Percentiles rank a stretch among this genome's conserved stretches.
phyloP scores from a whole-genome alignment of 164 flowering plant species.

The Vitis rotundifolia region DNA sequence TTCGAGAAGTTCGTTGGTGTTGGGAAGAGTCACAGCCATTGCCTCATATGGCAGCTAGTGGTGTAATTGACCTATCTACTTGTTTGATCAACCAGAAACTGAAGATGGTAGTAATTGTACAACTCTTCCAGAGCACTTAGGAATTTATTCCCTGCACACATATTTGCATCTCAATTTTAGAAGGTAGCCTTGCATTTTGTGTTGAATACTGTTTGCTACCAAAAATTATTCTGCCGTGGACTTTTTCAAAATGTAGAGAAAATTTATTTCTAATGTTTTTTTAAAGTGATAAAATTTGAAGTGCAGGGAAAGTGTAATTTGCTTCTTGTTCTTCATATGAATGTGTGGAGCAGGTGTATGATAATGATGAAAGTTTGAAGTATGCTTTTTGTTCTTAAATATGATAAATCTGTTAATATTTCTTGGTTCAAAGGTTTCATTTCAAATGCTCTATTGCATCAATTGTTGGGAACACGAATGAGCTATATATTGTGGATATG shows the following conservation, averaged over 20 bases:
- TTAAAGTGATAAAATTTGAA: too few species aligned
- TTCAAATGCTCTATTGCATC: too few species aligned
- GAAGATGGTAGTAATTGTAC: conserved; percentile 66
- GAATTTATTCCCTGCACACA: conserved; percentile 1
- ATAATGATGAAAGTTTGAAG: background rate
- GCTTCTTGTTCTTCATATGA: background rate
- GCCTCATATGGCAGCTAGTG: conserved; percentile 66
- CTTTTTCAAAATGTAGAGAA: too few species aligned
- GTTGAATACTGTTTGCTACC: too few species aligned
- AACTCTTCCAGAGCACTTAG: background rate
- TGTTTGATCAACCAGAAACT: conserved; percentile 91
- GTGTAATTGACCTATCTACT: conserved; percentile 76
- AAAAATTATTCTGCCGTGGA: too few species aligned
- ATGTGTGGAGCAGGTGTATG: background rate
- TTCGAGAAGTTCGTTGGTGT: conserved; percentile 95
- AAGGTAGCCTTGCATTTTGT: background rate
- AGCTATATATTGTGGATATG: too few species aligned
- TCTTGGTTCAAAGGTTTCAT: background rate
- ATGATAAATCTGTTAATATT: background rate
- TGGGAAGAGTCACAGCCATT: conserved; percentile 96
- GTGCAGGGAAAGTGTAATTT: background rate
- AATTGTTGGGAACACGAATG: too few species aligned
- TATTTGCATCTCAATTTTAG: conserved; percentile 3
- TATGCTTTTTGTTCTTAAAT: background rate
- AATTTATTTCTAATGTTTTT: too few species aligned